Percentiles rank a stretch among this genome's conserved stretches.
These are phyloP conservation scores for Lipomyces spencermartinsiae DNA, from an alignment of 805 yeast species.

Conservation along the genomic window DNA sequence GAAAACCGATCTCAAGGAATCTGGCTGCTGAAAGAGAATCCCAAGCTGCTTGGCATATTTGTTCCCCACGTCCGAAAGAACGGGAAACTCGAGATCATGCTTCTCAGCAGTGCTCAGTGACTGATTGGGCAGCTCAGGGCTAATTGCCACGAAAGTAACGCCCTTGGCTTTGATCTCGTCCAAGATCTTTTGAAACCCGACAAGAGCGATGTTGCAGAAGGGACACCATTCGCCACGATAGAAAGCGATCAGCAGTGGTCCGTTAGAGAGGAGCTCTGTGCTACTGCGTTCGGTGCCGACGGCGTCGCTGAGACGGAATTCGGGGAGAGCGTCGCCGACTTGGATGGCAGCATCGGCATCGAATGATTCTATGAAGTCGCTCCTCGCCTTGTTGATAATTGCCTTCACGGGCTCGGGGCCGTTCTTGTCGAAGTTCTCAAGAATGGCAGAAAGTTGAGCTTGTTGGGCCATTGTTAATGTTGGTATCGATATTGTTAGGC, in stretches of 20 bases:
- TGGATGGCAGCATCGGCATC: neutral
- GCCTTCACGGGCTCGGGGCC: neutral
- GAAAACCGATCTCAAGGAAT: neutral
- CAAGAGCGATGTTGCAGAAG: conserved; percentile 1
- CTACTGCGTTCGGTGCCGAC: neutral
- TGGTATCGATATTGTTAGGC: too few relatives aligned
- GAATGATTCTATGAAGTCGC: neutral
- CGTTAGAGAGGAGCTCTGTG: neutral
- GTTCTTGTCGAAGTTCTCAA: neutral
- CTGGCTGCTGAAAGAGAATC: conserved; percentile 1
- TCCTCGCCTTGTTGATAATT: neutral
- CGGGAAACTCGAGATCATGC: conserved; percentile 1
- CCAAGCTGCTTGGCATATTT: conserved; percentile 3
- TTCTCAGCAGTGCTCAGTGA: neutral
- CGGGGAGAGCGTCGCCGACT: neutral
- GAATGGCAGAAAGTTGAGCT: neutral
- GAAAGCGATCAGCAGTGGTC: neutral
- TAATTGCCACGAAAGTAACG: neutral
- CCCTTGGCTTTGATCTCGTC: neutral
- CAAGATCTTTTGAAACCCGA: neutral
- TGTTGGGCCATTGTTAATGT: neutral
- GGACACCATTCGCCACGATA: conserved; percentile 1
- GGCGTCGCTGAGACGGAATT: conserved; percentile 2
- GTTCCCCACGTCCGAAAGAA: neutral
- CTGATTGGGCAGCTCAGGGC: conserved; percentile 2